Conservation (phyloP, 139 green algal genomes). For the Tetradesmus lagerheimii region DNA sequence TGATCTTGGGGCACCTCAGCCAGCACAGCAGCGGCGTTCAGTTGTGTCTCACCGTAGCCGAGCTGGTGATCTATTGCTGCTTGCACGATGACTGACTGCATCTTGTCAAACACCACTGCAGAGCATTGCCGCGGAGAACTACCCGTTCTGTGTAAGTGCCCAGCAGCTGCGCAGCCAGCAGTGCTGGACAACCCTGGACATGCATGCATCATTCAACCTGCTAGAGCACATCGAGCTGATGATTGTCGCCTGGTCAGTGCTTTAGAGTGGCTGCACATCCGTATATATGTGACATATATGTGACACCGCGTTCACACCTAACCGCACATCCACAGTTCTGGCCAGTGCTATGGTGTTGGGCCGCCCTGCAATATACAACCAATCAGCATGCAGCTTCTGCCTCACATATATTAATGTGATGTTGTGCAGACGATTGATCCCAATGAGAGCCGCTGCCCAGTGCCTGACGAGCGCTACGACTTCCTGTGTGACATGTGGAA, state of each 20-base stretch:
- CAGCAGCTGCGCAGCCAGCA: constrained; percentile 1
- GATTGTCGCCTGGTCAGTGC: too few species aligned
- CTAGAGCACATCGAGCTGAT: too few species aligned
- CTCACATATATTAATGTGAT: background rate
- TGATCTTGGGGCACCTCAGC: background rate
- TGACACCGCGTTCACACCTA: too few species aligned
- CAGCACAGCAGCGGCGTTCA: background rate
- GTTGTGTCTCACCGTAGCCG: too few species aligned
- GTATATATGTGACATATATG: too few species aligned
- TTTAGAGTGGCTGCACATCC: too few species aligned
- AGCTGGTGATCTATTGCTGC: too few species aligned
- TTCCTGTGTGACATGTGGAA: constrained; percentile 84
- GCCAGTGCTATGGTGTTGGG: too few species aligned
- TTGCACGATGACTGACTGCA: background rate
- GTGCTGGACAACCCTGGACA: background rate
- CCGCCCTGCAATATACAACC: too few species aligned
- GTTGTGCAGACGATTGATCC: constrained; percentile 67
- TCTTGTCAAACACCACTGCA: constrained; percentile 4
- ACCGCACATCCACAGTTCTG: too few species aligned
- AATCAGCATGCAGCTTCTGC: background rate
- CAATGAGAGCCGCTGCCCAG: constrained; percentile 84
- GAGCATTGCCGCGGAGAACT: constrained; percentile 91
- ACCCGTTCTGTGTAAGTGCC: constrained; percentile 84
- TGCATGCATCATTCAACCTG: background rate
- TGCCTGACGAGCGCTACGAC: constrained; percentile 95